Base-by-base conservation (phyloP, 331 rosid species). In the Rhamnella rubrinervis region DNA sequence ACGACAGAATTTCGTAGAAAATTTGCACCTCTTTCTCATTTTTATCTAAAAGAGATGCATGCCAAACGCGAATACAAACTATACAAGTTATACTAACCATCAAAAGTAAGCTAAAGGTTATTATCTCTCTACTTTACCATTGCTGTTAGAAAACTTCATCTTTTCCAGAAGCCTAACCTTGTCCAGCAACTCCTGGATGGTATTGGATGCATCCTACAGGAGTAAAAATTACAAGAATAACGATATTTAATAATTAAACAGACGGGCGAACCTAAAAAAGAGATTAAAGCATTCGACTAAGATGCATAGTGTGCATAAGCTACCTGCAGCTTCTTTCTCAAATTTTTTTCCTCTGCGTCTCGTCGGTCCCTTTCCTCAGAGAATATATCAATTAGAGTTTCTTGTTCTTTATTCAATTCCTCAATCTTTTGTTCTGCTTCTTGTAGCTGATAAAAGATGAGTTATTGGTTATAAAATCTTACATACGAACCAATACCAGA, bases 341-440 rank as follows among this genome's bases (percentile, higher is more conserved):
- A 75, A 63, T 44, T 79, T 73, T 35, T 77, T 77, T 89, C 99
- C 81, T 82, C 96, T 8, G 63, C 41, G 56, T 87, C 88, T 25
- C 96, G 89, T 15, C 93, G 83, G 23, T 95, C 96, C 79, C 96
- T 84, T 74, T 95, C 99, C 75, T 89, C 99, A 0, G 96, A 62
- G 77, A 95, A 89, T 67, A 91, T 82, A 55, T 87, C 91, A 15
- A 89, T 87, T 14, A 95, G 73, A 61, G 78, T 78, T 46, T 91
- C 97, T 74, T 95, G 97, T 71, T 95, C 97, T 71, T 61, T 80
- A 80, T 79, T 95, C 84, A 87, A 39, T 31, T 81, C 92, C 50
- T 75, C 91, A 47, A 88, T 78, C 80, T 80, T 80, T 73, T 77
- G 61, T 21, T 80, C 75, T 2, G 93, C 84, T 13, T 49, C 83